Base-by-base conservation (phyloP, 352 stramenopile species). In the Globisporangium polare region DNA sequence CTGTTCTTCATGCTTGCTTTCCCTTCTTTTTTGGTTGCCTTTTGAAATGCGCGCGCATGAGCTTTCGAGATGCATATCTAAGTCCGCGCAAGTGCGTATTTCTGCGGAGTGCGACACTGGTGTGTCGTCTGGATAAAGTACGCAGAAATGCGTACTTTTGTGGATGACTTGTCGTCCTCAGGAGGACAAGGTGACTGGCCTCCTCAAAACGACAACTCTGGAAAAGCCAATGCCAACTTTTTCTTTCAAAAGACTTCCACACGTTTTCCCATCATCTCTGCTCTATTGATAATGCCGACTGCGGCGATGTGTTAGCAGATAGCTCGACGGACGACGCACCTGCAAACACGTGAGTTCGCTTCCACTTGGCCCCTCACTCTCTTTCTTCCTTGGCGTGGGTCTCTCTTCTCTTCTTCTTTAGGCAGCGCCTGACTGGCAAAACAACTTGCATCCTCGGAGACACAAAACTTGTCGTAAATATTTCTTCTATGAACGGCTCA, bases 21-120 rank as follows among this genome's bases (percentile, higher is more conserved):
- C 33, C 22, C 41, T 41, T 63, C 41, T 41, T 63, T 63, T 63
- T 52, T 58, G 51, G 26, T 64, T 50, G 41, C 31, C 22, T 61
- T 66, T 66, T 53, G 29, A 56, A 45, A 37, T 50, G n/a, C 9
- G 49, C 37, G 29, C 29, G 42, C n/a, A n/a, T n/a, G n/a, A n/a
- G n/a, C n/a, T n/a, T n/a, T n/a, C n/a, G n/a, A n/a, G n/a, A n/a
- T n/a, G n/a, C n/a, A n/a, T n/a, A n/a, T n/a, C n/a, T n/a, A n/a
- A n/a, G n/a, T n/a, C n/a, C n/a, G n/a, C n/a, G n/a, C n/a, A n/a
- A n/a, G n/a, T n/a, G n/a, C n/a, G n/a, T n/a, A n/a, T n/a, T n/a
- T n/a, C n/a, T n/a, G n/a, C n/a, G n/a, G n/a, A n/a, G n/a, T n/a
- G n/a, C n/a, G n/a, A n/a, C n/a, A n/a, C n/a, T n/a, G n/a, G n/a